These are phyloP conservation scores for Penicillium sp. DNA, from an alignment of 2,329 filamentous ascomycete species.

Conservation along the genomic window DNA sequence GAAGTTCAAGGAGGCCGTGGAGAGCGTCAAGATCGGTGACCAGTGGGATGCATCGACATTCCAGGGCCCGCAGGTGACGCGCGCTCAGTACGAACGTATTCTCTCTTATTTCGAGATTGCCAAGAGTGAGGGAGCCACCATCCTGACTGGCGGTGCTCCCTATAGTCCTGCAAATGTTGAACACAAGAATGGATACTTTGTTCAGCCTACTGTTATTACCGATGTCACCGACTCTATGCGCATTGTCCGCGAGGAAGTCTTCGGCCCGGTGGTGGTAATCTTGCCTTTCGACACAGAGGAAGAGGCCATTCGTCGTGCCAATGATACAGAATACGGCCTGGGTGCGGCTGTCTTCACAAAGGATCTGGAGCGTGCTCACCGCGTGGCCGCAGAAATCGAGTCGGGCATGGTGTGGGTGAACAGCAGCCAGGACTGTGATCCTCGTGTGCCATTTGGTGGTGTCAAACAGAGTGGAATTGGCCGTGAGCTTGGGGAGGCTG, in stretches of 20 bases:
- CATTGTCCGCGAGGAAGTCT: conserved; percentile 42
- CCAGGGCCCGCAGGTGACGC: conserved; percentile 27
- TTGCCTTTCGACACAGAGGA: conserved; percentile 36
- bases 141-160: conserved; percentile 28
- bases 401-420: conserved; percentile 50
- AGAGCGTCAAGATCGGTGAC: conserved; percentile 33
- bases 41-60: conserved; percentile 34
- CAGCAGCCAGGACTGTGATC: conserved; percentile 44
- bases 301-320: conserved; percentile 38
- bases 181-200: conserved; percentile 31
- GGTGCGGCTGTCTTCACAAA: conserved; percentile 39
- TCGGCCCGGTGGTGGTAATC: conserved; percentile 43
- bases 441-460: conserved; percentile 43
- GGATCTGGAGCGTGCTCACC: conserved; percentile 42
- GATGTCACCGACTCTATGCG: conserved; percentile 34
- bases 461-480: conserved; percentile 52
- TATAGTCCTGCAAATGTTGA: conserved; percentile 26
- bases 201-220: conserved; percentile 33
- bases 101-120: conserved; percentile 30
- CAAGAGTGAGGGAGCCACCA: conserved; percentile 35
- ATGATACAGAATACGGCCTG: conserved; percentile 41
- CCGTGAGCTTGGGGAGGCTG: conserved; percentile 46
- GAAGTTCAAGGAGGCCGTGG: conserved; percentile 24
- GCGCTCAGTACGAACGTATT: conserved; percentile 27
- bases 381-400: conserved; percentile 44